These are phyloP conservation scores for Rhizophora mangle DNA, from an alignment of 345 rosid species.

Conservation along the genomic window DNA sequence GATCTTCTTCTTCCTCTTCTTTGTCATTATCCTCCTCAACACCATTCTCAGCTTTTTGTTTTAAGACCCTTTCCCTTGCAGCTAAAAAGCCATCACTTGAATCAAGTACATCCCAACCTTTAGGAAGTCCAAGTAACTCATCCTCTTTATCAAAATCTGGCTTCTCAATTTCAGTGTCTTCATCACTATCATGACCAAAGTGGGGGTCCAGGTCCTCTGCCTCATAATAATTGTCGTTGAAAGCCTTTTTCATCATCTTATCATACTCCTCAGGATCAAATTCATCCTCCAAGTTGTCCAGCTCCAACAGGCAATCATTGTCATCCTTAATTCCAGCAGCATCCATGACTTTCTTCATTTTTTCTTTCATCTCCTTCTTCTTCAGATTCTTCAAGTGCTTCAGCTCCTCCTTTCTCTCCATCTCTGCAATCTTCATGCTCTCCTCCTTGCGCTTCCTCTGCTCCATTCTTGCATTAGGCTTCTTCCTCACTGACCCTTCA, in stretches of 20 bases:
- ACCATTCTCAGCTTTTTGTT: constrained; percentile 33
- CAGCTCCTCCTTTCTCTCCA: constrained; percentile 75
- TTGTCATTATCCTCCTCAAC: constrained; percentile 21
- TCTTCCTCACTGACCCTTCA: constrained; percentile 85
- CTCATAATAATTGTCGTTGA: constrained; percentile 57
- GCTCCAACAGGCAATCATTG: constrained; percentile 34
- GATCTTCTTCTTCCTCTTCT: constrained; percentile 3
- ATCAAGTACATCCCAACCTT: constrained; percentile 56
- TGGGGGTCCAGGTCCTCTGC: constrained; percentile 53
- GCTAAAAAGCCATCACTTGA: constrained; percentile 59
- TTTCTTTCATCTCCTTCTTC: constrained; percentile 81
- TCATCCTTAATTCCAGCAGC: constrained; percentile 65
- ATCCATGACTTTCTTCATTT: constrained; percentile 58
- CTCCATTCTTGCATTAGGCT: constrained; percentile 56
- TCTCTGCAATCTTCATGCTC: constrained; percentile 57
- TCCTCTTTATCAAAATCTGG: constrained; percentile 87
- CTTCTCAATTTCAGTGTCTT: constrained; percentile 45
- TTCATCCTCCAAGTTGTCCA: constrained; percentile 56
- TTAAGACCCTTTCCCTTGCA: constrained; percentile 54
- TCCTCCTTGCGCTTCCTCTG: constrained; percentile 77
- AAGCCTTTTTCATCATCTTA: constrained; percentile 69
- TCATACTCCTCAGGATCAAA: constrained; percentile 81
- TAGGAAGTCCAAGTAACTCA: constrained; percentile 76
- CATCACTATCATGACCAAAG: constrained; percentile 47
- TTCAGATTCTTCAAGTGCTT: constrained; percentile 86